Conservation (phyloP, 768 basidiomycete species). For the Leccinum incarnatum region DNA sequence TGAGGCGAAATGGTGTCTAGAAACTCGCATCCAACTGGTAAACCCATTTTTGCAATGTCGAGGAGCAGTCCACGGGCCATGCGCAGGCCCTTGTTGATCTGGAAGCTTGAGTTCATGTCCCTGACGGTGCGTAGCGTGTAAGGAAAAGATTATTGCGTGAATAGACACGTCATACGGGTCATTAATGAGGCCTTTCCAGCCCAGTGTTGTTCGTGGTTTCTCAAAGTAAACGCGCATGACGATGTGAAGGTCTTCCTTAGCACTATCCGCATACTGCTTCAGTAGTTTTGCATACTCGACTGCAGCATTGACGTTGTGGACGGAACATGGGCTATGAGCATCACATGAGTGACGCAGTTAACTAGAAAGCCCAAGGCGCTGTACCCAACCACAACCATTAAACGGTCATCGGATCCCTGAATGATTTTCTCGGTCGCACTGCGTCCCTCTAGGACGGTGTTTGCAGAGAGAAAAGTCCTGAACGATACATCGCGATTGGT, state of each 20-base stretch:
- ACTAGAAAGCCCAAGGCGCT: constrained; percentile 16
- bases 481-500: constrained; percentile 7
- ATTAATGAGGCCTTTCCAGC: constrained; percentile 99
- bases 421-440: constrained; percentile 75
- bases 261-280: constrained; percentile 72
- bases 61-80: constrained; percentile 83
- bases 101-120: constrained; percentile 88
- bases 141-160: not conserved
- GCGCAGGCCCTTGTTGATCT: constrained; percentile 95
- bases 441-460: constrained; percentile 88
- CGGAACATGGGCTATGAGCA: constrained; percentile 78
- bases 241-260: constrained; percentile 86
- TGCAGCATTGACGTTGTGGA: constrained; percentile 85
- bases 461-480: constrained; percentile 76
- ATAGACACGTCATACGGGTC: constrained; percentile 55
- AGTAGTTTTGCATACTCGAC: constrained; percentile 83
- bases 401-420: constrained; percentile 84
- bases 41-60: constrained; percentile 84
- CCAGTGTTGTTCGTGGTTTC: constrained; percentile 93
- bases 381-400: constrained; percentile 89
- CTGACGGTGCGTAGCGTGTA: constrained; percentile 6
- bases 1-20: constrained; percentile 77
- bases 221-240: constrained; percentile 99
- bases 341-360: constrained; percentile 5
- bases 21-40: constrained; percentile 97